Evolutionary conservation across 495 filamentous ascomycete genomes (phyloP), one percentile per base, ranked within the genome.

Genomic region (Bryoglossum gracile): DNA sequence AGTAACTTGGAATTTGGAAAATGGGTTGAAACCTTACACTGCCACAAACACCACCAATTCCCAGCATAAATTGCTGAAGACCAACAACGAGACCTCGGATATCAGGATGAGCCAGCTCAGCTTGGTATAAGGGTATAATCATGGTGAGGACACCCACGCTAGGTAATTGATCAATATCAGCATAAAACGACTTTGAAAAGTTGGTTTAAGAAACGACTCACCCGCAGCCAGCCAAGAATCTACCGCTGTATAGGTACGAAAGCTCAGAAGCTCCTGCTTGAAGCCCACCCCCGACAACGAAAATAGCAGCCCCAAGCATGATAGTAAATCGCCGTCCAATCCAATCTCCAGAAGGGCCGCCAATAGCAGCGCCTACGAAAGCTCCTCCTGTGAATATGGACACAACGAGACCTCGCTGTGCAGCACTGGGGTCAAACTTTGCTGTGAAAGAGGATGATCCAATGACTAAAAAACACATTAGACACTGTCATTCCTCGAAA

Each of bases 21-120:
- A n/a, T n/a, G n/a, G n/a, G n/a, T n/a, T n/a, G n/a, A n/a, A n/a
- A n/a, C n/a, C n/a, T n/a, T n/a, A n/a, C n/a, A 37, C 39, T 44
- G 2, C 21, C 26, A 30, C 26, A 24, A 23, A 33, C 43, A 18
- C n/a, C 70, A 17, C 73, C 73, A 48, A 73, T 40, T 26, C 48
- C 48, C n/a, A 51, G 48, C 48, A 51, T 51, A 9, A 44, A 44
- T 19, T 51, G 39, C 14, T 51, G 48, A 10, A 51, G 23, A 26
- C 45, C 71, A 43, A 59, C 72, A 9, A 75, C 57, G 44, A 66
- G 66, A 19, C 74, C 75, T 25, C 75, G 65, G 42, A 77, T 71
- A 32, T 72, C 63, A 56, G 73, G 75, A 8, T 74, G 74, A n/a
- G 72, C 68, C 63, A 71, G 76, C 52, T 78, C 75, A 5, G 71